Evolutionary conservation across 495 filamentous ascomycete species (phyloP), one percentile per base, ranked within the genome.

Genomic region (Paragyromitra xinjiangensis): DNA sequence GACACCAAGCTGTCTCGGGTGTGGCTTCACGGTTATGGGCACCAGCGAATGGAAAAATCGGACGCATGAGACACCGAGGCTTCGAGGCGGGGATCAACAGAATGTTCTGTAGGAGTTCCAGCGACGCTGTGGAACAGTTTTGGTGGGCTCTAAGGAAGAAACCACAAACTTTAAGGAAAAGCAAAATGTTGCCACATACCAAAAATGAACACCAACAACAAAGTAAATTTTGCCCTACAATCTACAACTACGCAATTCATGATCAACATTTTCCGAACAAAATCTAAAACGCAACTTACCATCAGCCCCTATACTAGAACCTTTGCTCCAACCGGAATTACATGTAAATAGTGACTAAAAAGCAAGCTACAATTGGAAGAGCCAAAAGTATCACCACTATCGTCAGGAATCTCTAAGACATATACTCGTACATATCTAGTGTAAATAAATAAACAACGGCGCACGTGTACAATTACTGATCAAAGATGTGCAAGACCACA

Each of bases 31-130:
- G 64, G 73, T 55, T 37, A 65, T 64, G 24, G 42, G 37, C 61
- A 68, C 69, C 55, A 42, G 65, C 71, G 77, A 78, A 78, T 78
- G 58, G 68, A 67, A 78, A 78, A 79, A 79, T 79, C 66, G 42
- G 66, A 79, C 56, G 77, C 77, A 79, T 55, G 77, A 79, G 77
- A 78, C 73, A 78, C 77, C 77, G 77, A 79, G 77, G 77, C 69
- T 67, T 71, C 64, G 42, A 50, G 73, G 34, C 59, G 48, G 64
- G 58, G 71, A 71, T 71, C 53, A 67, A 56, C 61, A 56, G 77
- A 79, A 79, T 71, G 67, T 79, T 79, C 77, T 78, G 44, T 55
- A 67, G 55, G 67, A 78, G 34, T 79, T 78, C 77, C 53, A 73
- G 65, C 72, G 74, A 67, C 45, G 53, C 61, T 77, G 68, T 51